Evolutionary conservation across 768 basidiomycete genomes (phyloP).

Genomic region (Suillus decipiens): DNA sequence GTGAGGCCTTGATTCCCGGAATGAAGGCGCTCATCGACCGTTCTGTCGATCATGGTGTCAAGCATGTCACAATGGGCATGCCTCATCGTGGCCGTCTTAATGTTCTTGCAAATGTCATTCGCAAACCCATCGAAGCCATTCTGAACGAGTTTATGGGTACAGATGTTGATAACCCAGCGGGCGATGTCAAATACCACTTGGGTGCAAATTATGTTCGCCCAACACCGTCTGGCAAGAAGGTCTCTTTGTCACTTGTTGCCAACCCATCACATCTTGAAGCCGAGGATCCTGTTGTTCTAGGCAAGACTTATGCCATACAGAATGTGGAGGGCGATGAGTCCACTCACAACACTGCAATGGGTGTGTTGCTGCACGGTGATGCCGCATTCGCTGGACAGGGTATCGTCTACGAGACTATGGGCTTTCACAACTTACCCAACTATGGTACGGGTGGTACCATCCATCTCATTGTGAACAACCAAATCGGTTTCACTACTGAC

Average conservation of each 20-base stretch:
- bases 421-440: slow-evolving; percentile 91
- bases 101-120: slow-evolving; percentile 96
- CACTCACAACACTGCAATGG: slow-evolving; percentile 86
- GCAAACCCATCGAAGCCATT: slow-evolving; percentile 97
- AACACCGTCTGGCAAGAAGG: slow-evolving; percentile 97
- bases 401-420: slow-evolving; percentile 99
- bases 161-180: slow-evolving; percentile 78
- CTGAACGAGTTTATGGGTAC: slow-evolving; percentile 93
- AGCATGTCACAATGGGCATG: slow-evolving; percentile 98
- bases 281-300: slow-evolving; percentile 96
- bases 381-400: slow-evolving; percentile 99
- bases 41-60: slow-evolving; percentile 94
- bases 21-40: slow-evolving; percentile 99
- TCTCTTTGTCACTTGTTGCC: slow-evolving; percentile 94
- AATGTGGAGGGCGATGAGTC: slow-evolving; percentile 89
- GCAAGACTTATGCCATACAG: slow-evolving; percentile 97
- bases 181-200: slow-evolving; percentile 99
- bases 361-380: slow-evolving; percentile 94
- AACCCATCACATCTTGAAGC: slow-evolving; percentile 99
- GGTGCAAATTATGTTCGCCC: slow-evolving; percentile 99
- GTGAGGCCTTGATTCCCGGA: slow-evolving; percentile 95
- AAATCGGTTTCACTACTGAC: slow-evolving; percentile 99
- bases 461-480: slow-evolving; percentile 98
- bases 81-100: slow-evolving; percentile 98
- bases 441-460: slow-evolving; percentile 99